Conservation (phyloP, 305 asterid species). For the Salvia sclarea region DNA sequence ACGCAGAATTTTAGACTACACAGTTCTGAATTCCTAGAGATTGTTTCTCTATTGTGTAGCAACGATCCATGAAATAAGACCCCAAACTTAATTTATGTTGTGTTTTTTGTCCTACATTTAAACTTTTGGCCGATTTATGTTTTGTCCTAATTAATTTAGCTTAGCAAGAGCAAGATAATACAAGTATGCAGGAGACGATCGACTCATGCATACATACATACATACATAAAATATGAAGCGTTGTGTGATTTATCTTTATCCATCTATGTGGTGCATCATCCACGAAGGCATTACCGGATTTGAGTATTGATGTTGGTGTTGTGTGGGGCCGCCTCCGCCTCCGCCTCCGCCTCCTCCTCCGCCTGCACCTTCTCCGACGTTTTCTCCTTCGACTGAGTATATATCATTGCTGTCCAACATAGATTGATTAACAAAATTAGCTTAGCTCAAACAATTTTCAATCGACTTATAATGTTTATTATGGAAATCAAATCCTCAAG, state of each 20-base stretch:
- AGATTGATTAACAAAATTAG: too few relatives aligned
- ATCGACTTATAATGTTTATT: too few relatives aligned
- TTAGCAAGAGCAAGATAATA: not conserved
- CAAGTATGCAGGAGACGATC: not conserved
- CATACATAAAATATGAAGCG: too few relatives aligned
- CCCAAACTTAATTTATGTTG: too few relatives aligned
- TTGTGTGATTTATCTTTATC: not conserved
- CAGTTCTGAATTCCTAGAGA: not conserved
- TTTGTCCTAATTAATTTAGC: not conserved
- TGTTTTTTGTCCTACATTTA: not conserved
- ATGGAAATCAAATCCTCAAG: too few relatives aligned
- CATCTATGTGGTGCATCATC: conserved; percentile 52
- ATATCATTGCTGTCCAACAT: not conserved
- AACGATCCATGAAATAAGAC: too few relatives aligned
- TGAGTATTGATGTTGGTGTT: conserved; percentile 34
- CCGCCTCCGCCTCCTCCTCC: not conserved
- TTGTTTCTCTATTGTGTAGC: too few relatives aligned
- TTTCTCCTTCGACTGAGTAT: not conserved
- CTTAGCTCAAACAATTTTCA: too few relatives aligned
- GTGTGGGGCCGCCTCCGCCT: not conserved
- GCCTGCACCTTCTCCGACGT: not conserved
- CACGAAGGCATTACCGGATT: conserved; percentile 54
- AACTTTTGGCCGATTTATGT: not conserved
- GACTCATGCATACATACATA: too few relatives aligned
- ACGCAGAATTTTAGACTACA: not conserved